These are phyloP conservation scores for Corchorus olitorius DNA, from an alignment of 345 rosid species.

Conservation along the genomic window DNA sequence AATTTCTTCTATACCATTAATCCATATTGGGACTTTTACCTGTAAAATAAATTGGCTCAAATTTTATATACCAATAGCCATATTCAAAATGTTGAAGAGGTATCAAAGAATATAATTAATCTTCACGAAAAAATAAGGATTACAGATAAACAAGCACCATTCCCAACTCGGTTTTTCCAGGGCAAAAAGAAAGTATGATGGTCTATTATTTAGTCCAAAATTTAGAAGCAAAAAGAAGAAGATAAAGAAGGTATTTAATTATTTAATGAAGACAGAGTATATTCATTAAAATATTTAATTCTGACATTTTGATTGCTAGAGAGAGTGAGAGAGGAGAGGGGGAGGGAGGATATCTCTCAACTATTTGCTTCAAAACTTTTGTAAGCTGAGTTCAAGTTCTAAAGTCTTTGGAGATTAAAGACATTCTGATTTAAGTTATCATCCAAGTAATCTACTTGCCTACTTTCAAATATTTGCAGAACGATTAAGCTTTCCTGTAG, in stretches of 20 bases:
- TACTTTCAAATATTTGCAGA: neutral
- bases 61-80: neutral
- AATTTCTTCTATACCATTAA: slow-evolving; percentile 46
- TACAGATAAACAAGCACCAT: neutral
- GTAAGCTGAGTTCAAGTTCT: neutral
- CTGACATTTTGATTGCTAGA: too few relatives aligned
- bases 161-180: neutral
- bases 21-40: slow-evolving; percentile 75
- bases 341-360: too few relatives aligned
- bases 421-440: neutral
- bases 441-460: neutral
- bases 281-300: neutral
- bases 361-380: neutral
- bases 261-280: too few relatives aligned
- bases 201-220: neutral
- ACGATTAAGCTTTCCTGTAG: neutral
- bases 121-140: neutral
- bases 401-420: neutral
- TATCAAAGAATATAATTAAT: neutral
- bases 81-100: neutral
- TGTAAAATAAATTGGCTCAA: slow-evolving; percentile 23
- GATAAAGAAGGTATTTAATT: neutral
- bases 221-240: neutral
- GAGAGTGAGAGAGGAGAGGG: too few relatives aligned
- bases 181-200: neutral